Evolutionary conservation across 2,329 filamentous ascomycete species (phyloP), one percentile per base, ranked within the genome.

Genomic region (Penicillium freii): DNA sequence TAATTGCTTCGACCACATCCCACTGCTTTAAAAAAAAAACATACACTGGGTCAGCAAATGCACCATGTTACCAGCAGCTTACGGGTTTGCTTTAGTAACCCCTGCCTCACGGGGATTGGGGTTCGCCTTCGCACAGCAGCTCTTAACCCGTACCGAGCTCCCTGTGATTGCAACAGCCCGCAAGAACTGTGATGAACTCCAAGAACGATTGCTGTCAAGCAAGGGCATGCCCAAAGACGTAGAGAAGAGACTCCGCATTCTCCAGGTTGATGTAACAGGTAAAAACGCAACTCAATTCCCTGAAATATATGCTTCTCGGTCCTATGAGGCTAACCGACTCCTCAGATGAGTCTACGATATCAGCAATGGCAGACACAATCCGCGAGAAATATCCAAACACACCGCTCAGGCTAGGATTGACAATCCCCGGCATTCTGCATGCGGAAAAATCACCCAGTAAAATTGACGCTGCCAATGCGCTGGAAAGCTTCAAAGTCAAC

Each of bases 401-500:
- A 64, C 84, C 89, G 63, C 81, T 94, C 13, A 88, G 86, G 58
- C 81, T 93, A 43, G 84, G 84, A 2, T 84, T 91, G 66, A 83
- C 84, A 31, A 75, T 92, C 2, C 88, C 90, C 0, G 91, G 90
- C 0, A 79, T 92, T 38, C 81, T 94, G 11, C 81, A 83, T 64
- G 84, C 90, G 0, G 91, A 95, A 70, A 91, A 88, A 71, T 84
- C 85, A 1, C 88, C 87, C 0, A 65, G 74, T 0, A 86, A 90
- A 66, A 82, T 94, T 56, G 77, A 87, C 57, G 81, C 84, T 57
- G 78, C 78, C 21, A 71, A 79, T 36, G 85, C 88, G 19, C 76
- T 89, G n/a, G 76, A 85, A 45, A 91, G 84, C n/a, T 87, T 91
- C 73, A 80, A 81, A 51, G 83, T 90, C 58, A 95, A 94, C 71